Percentiles rank a stretch among this genome's conserved stretches.
These are phyloP conservation scores for Elsinoe necatrix DNA, from an alignment of 2,329 filamentous ascomycete species.

Conservation along the genomic window DNA sequence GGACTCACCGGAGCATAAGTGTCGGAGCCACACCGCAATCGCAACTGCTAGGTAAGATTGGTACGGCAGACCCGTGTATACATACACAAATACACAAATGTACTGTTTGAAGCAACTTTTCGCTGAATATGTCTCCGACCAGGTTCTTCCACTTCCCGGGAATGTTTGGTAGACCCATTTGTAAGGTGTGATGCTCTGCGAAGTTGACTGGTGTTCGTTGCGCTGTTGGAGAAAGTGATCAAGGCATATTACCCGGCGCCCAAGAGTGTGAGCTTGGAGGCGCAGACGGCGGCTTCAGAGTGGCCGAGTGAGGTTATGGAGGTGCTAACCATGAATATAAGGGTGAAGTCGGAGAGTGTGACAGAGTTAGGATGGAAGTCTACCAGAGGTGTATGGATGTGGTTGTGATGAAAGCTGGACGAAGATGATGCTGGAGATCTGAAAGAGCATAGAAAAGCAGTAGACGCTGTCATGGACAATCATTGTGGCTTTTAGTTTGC, in stretches of 20 bases:
- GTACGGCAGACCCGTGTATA: background rate
- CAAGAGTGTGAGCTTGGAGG: background rate
- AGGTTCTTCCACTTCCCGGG: background rate
- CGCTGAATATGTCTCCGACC: background rate
- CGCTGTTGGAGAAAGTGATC: background rate
- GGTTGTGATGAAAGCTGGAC: constrained; percentile 4
- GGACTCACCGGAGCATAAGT: constrained; percentile 31
- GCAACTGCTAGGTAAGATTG: background rate
- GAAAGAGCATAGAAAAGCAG: background rate
- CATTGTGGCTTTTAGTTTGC: too few relatives aligned
- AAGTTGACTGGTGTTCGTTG: background rate
- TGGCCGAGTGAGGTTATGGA: background rate
- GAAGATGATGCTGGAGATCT: constrained; percentile 5
- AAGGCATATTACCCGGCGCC: background rate
- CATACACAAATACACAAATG: background rate
- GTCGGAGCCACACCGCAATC: background rate
- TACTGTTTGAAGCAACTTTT: background rate
- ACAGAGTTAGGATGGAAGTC: constrained; percentile 1
- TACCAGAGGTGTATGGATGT: background rate
- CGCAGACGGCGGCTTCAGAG: background rate
- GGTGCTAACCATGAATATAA: background rate
- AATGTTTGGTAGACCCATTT: background rate
- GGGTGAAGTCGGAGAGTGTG: background rate
- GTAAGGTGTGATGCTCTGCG: background rate
- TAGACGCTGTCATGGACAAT: background rate